Evolutionary conservation across 768 basidiomycete genomes (phyloP).

Genomic region (Macrolepiota fuliginosa): DNA sequence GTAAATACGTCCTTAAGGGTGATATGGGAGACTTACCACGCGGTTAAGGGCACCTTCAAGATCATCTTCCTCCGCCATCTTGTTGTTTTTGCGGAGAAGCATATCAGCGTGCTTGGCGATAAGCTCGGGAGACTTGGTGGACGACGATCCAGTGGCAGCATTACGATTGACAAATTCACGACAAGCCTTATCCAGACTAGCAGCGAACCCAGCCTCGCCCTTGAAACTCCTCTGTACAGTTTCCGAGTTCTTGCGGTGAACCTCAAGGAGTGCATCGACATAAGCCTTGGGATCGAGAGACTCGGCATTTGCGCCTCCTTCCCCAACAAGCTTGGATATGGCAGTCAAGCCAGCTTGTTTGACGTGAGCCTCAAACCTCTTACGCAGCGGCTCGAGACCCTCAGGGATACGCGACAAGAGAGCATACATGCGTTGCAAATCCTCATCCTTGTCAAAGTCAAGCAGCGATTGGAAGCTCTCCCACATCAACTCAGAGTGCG

Average conservation of each 20-base stretch:
- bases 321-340: conserved; percentile 75
- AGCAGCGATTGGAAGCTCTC: conserved; percentile 92
- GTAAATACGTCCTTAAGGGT: conserved; percentile 21
- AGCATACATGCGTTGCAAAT: conserved; percentile 95
- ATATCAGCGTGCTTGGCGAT: conserved; percentile 94
- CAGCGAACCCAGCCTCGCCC: conserved; percentile 94
- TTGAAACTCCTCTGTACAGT: conserved; percentile 91
- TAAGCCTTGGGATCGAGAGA: conserved; percentile 92
- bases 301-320: conserved; percentile 58
- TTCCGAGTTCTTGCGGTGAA: conserved; percentile 92
- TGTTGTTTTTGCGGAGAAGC: conserved; percentile 92
- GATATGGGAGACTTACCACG: conserved; percentile 59
- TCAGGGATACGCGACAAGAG: conserved; percentile 90
- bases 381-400: conserved; percentile 89
- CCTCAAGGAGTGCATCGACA: conserved; percentile 89
- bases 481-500: conserved; percentile 89
- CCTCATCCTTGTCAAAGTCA: conserved; percentile 95
- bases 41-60: conserved; percentile 91
- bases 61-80: conserved; percentile 93
- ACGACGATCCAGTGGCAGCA: conserved; percentile 83
- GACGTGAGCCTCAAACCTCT: conserved; percentile 94
- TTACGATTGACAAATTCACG: conserved; percentile 96
- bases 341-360: conserved; percentile 86
- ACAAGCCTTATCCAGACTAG: conserved; percentile 95
- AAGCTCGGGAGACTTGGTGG: conserved; percentile 91